Evolutionary conservation across 768 basidiomycete species (phyloP), one percentile per base, ranked within the genome.

Genomic region (Hypsizygus marmoreus): DNA sequence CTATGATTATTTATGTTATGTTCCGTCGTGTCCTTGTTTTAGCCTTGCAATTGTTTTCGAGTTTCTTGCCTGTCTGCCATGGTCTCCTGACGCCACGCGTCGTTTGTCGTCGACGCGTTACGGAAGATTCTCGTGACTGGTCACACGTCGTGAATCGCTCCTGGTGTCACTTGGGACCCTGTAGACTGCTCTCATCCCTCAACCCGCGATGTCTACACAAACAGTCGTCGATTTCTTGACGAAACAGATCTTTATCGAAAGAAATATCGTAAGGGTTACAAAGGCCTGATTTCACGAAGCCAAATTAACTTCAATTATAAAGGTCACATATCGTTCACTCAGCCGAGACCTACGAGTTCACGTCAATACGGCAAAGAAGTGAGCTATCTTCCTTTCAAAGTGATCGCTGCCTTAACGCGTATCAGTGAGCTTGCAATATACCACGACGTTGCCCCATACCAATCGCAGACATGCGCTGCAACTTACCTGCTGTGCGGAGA

Each of bases 321-420:
- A 91, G 89, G 86, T 92, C 47, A 92, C 90, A 4, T 92, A 80
- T 63, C 78, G 89, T 28, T 82, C 80, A 4, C 72, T 92, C 38
- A 91, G 90, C 56, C 77, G 87, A 51, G 79, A 78, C 30, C 73
- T 88, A 33, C 72, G 73, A 0, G 73, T 91, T 42, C 84, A 91
- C 56, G 88, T 91, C 57, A 88, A 90, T 62, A 67, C 67, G 28
- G 89, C 90, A 14, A 92, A 91, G 61, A 86, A 82, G 90, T 91
- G 49, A 57, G 76, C 39, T 13, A n/a, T 19, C 8, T 38, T 26
- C 19, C 25, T 23, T 43, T 31, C 10, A 29, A 40, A 28, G 41
- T 29, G 29, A 13, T 30, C 22, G 7, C 47, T 17, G 12, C 47
- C 20, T 28, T 33, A 29, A 24, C 10, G 40, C 13, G 28, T 9